These are phyloP conservation scores for Larix sibirica DNA, from an alignment of 83 land plant species.

Conservation along the genomic window DNA sequence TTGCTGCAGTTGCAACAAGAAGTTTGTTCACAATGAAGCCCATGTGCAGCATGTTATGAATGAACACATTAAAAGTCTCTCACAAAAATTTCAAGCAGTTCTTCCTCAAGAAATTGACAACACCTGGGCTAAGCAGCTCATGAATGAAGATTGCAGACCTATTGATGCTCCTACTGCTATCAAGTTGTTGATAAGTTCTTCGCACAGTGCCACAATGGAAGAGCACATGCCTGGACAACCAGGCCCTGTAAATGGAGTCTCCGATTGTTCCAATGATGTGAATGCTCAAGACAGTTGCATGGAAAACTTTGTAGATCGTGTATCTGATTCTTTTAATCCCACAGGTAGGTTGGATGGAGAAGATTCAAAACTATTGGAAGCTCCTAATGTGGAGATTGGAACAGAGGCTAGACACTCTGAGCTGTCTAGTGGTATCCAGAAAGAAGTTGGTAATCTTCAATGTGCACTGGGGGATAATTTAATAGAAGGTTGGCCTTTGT, in stretches of 20 bases:
- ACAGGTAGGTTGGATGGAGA: conserved; percentile 16
- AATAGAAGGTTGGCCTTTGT: conserved; percentile 45
- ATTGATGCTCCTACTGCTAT: conserved; percentile 58
- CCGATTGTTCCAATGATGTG: neutral
- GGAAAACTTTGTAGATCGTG: conserved; percentile 17
- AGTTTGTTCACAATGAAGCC: conserved; percentile 43
- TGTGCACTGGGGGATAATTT: neutral
- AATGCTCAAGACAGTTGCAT: conserved; percentile 1
- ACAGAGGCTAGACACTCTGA: neutral
- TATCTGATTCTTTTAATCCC: neutral
- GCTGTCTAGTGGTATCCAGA: neutral
- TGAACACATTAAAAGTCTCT: conserved; percentile 63
- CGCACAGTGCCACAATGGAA: neutral
- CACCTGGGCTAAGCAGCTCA: conserved; percentile 67
- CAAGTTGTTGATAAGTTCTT: conserved; percentile 34
- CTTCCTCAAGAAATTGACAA: conserved; percentile 65
- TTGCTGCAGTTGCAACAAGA: conserved; percentile 71
- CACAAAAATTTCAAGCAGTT: conserved; percentile 53
- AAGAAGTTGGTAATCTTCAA: neutral
- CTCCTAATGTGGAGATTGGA: neutral
- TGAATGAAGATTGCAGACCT: conserved; percentile 69
- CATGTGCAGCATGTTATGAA: conserved; percentile 58
- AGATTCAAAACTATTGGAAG: neutral
- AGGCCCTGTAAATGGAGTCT: neutral
- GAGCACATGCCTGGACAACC: neutral